Conservation (phyloP, 1,284 basidiomycete genomes). For the Boletus sp. region DNA sequence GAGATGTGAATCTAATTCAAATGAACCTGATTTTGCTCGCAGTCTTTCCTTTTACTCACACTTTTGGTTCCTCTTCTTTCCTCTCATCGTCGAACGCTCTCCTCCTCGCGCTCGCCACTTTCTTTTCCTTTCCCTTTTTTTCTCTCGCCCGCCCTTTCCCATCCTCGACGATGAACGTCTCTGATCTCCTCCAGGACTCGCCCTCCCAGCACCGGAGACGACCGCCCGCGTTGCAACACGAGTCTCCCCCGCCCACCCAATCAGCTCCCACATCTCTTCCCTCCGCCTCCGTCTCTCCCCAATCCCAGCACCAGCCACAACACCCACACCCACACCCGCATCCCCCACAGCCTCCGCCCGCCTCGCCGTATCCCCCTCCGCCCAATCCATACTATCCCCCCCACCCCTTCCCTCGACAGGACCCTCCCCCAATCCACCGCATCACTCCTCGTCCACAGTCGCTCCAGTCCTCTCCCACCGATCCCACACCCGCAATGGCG, state of each 20-base stretch:
- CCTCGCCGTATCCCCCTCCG: slow-evolving; percentile 25
- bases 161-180: slow-evolving; percentile 61
- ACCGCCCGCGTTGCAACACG: slow-evolving; percentile 34
- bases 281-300: slow-evolving; percentile 27
- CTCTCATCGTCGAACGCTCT: slow-evolving; percentile 27
- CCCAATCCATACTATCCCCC: slow-evolving; percentile 29
- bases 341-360: slow-evolving; percentile 17
- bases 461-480: slow-evolving; percentile 26
- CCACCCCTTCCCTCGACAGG: slow-evolving; percentile 25
- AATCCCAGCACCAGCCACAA: slow-evolving; percentile 26
- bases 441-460: slow-evolving; percentile 33
- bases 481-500: slow-evolving; percentile 37
- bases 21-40: slow-evolving; percentile 39
- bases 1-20: slow-evolving; percentile 42
- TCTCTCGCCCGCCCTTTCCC: neutral
- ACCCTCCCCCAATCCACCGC: slow-evolving; percentile 36
- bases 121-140: slow-evolving; percentile 1
- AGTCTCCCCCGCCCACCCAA: slow-evolving; percentile 25
- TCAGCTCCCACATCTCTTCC: slow-evolving; percentile 24
- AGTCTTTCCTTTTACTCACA: slow-evolving; percentile 37
- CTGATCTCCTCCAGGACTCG: slow-evolving; percentile 68
- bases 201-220: slow-evolving; percentile 56
- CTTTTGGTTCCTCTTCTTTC: slow-evolving; percentile 31
- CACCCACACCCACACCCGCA: slow-evolving; percentile 14
- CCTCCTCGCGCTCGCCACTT: slow-evolving; percentile 12